Evolutionary conservation across 202 grass and related monocot genomes (phyloP), one percentile per base, ranked within the genome.

Genomic region (Panicum hallii): DNA sequence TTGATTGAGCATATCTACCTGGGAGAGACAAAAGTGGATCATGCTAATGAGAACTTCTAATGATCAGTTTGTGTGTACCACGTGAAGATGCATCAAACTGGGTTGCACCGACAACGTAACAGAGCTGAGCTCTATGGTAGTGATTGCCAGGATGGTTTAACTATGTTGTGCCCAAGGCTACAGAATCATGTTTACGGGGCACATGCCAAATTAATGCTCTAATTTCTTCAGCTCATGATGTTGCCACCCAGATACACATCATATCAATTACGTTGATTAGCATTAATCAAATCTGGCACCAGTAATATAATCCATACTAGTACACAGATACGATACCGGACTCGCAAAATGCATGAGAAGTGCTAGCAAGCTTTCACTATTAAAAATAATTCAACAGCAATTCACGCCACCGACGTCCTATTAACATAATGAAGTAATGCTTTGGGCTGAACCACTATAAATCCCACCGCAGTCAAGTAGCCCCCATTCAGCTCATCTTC

Each of bases 21-120:
- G 14, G 71, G 71, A 10, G 16, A 52, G 48, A 74, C 28, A 74
- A 74, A 53, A 54, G 10, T 19, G 71, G 48, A 74, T 73, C 71
- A 11, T 36, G 60, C 60, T 63, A 11, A 1, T 28, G 23, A 62
- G 13, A 62, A 13, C 23, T 62, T 62, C 58, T 13, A 62, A 30
- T 62, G 22, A 13, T 5, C 11, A 63, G 3, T 62, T 11, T 63
- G 14, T 30, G 1, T 62, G 23, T 14, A 63, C 22, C n/a, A 60
- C n/a, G n/a, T 22, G n/a, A n/a, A 58, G 43, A 45, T 45, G 43
- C 43, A 45, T 9, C 43, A 45, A 45, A 45, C 43, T 45, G 1
- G 8, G 43, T 45, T 45, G 43, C 43, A 1, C 7, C 7, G 43
- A 45, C 43, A 38, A 38, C 36, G 2, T 38, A 38, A 38, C 36